A percentile compares a stretch with the other conserved stretches of the same genome.
These are phyloP conservation scores for Metschnikowia shivogae DNA, from an alignment of 805 yeast genomes.

Conservation along the genomic window DNA sequence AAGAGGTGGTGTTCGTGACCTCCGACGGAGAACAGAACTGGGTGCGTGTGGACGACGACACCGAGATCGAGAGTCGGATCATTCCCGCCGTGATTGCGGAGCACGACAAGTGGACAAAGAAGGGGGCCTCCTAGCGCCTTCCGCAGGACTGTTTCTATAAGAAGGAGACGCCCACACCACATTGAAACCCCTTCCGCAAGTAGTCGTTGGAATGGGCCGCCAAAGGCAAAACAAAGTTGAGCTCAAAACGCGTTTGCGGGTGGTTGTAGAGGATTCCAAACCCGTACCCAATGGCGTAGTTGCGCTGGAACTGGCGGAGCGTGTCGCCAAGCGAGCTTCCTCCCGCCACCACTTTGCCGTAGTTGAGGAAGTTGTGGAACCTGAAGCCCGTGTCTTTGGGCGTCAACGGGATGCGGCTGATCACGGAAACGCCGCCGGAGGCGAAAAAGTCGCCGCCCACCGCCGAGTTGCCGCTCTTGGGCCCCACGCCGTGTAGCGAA, in stretches of 20 bases:
- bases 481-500: constrained; percentile 50
- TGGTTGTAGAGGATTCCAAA: constrained; percentile 50
- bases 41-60: constrained; percentile 38
- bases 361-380: constrained; percentile 45
- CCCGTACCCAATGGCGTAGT: constrained; percentile 41
- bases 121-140: background rate
- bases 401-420: constrained; percentile 41
- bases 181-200: constrained; percentile 50
- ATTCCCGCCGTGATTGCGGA: constrained; percentile 68
- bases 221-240: constrained; percentile 52
- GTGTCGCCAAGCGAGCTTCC: constrained; percentile 2
- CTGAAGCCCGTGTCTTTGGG: constrained; percentile 44
- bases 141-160: too few relatives aligned
- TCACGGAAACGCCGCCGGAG: constrained; percentile 43
- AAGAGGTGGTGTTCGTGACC: constrained; percentile 81
- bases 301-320: constrained; percentile 13
- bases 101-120: constrained; percentile 60
- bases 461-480: constrained; percentile 46
- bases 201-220: constrained; percentile 43
- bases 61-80: constrained; percentile 74
- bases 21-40: constrained; percentile 42
- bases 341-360: constrained; percentile 37
- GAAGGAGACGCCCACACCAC: constrained; percentile 58
- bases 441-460: constrained; percentile 51
- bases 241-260: constrained; percentile 56